phyloP scores from a whole-genome alignment of 768 basidiomycete genomes.

The Clitopilus passeckerianus region DNA sequence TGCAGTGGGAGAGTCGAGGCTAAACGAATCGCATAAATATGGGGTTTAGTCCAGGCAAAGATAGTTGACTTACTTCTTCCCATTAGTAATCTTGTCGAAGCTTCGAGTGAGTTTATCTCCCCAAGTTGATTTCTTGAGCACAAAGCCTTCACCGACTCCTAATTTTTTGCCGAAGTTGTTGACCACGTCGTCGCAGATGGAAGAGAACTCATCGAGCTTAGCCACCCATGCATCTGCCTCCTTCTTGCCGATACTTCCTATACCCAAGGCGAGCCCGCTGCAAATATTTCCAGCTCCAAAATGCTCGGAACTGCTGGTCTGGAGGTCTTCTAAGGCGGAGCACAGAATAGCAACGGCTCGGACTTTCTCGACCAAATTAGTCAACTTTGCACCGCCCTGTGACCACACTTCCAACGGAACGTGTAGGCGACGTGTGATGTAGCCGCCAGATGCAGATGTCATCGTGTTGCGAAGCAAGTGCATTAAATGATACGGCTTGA shows the following conservation, averaged over 20 bases:
- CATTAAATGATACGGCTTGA: slow-evolving; percentile 93
- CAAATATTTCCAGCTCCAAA: slow-evolving; percentile 72
- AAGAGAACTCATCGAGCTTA: slow-evolving; percentile 78
- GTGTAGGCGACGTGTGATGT: slow-evolving; percentile 80
- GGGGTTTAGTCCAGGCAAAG: too few relatives aligned
- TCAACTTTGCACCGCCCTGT: slow-evolving; percentile 82
- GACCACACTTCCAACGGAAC: slow-evolving; percentile 91
- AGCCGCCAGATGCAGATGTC: slow-evolving; percentile 77
- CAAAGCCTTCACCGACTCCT: slow-evolving; percentile 84
- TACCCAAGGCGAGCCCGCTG: slow-evolving; percentile 68
- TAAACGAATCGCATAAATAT: slow-evolving; percentile 20
- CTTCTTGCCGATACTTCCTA: slow-evolving; percentile 69
- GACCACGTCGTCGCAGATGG: slow-evolving; percentile 74
- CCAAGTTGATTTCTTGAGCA: slow-evolving; percentile 79
- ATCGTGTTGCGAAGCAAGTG: slow-evolving; percentile 73
- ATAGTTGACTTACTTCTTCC: slow-evolving; percentile 66
- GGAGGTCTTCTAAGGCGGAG: slow-evolving; percentile 75
- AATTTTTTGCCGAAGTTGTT: slow-evolving; percentile 84
- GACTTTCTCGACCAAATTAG: slow-evolving; percentile 79
- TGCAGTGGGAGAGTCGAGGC: slow-evolving; percentile 82
- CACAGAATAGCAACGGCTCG: slow-evolving; percentile 78
- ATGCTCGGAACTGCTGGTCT: slow-evolving; percentile 62
- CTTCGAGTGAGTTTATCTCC: slow-evolving; percentile 68
- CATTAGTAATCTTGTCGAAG: slow-evolving; percentile 82
- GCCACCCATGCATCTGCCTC: slow-evolving; percentile 76